A percentile compares a stretch with the other conserved stretches of the same genome.
phyloP scores from a whole-genome alignment of 2,329 filamentous ascomycete species.

The Colletotrichum paranaense region DNA sequence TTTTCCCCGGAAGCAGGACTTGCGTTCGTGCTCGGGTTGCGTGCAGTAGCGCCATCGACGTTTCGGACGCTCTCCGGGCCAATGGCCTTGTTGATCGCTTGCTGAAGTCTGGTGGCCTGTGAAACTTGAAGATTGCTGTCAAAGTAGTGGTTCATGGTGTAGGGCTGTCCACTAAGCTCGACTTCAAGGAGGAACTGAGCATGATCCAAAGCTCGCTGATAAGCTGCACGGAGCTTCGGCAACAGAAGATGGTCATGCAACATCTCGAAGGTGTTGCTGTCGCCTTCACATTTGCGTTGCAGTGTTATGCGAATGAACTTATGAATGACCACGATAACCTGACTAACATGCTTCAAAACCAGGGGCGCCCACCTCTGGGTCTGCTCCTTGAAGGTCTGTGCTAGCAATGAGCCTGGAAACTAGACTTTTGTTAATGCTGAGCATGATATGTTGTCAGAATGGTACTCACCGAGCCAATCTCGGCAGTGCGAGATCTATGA shows the following conservation, averaged over 20 bases:
- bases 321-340: conserved; percentile 63
- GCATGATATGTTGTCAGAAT: neutral
- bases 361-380: conserved; percentile 64
- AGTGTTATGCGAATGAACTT: conserved; percentile 61
- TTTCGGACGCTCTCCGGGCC: neutral
- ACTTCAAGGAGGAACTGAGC: conserved; percentile 62
- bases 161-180: conserved; percentile 57
- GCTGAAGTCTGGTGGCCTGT: conserved; percentile 32
- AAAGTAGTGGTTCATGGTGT: conserved; percentile 66
- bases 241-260: conserved; percentile 56
- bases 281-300: conserved; percentile 49
- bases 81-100: neutral
- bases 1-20: no score
- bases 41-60: no score
- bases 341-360: conserved; percentile 60
- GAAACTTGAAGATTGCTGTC: conserved; percentile 48
- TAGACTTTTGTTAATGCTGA: conserved; percentile 18
- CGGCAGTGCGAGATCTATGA: conserved; percentile 58
- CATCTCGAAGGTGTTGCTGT: conserved; percentile 53
- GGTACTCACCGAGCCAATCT: conserved; percentile 60
- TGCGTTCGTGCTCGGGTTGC: neutral
- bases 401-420: conserved; percentile 54
- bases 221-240: conserved; percentile 57
- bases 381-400: conserved; percentile 62
- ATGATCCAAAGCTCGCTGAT: conserved; percentile 60